Evolutionary conservation across 805 yeast species (phyloP), one percentile per base, ranked within the genome.

Genomic region (Schizosaccharomyces japonicus): DNA sequence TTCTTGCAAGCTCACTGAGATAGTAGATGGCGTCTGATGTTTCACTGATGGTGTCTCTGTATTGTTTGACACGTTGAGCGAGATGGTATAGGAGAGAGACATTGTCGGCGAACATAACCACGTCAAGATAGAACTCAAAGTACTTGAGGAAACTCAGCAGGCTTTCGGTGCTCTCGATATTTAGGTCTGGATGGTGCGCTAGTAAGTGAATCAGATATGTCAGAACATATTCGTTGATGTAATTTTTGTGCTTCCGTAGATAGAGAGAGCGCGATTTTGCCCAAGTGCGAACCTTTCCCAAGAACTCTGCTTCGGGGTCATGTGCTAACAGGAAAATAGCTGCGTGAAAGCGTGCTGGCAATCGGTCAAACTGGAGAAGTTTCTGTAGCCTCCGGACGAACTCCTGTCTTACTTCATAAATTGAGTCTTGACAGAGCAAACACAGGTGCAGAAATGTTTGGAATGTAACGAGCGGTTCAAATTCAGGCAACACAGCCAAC

Each of bases 41-140:
- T 6, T 17, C 25, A 3, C 23, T 27, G 23, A 31, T 1, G 5
- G 67, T 69, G 61, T 82, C 93, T 47, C 74, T 67, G 54, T 76
- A 79, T 58, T 81, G 92, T 57, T 82, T 83, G 17, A 82, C 70
- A 48, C 93, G 68, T 50, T 79, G 79, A 0, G 90, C 75, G 46
- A 81, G 63, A 58, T 84, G 83, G 57, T 73, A 83, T 4, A 84
- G 58, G 50, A 82, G 58, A 5, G 87, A 78, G 31, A 80, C 65
- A 54, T 83, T 85, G 28, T 76, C 77, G 42, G 70, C 68, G 2
- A 68, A 73, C 0, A 78, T 76, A 44, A 82, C 69, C 3, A 71
- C 57, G 34, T 70, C 76, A 47, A 82, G 58, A 50, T 67, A 78
- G 58, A 72, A 78, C 1, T 71, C 54, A 28, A 83, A 59, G 52